phyloP scores from a whole-genome alignment of 2,329 filamentous ascomycete species.

The Ilyonectria destructans region DNA sequence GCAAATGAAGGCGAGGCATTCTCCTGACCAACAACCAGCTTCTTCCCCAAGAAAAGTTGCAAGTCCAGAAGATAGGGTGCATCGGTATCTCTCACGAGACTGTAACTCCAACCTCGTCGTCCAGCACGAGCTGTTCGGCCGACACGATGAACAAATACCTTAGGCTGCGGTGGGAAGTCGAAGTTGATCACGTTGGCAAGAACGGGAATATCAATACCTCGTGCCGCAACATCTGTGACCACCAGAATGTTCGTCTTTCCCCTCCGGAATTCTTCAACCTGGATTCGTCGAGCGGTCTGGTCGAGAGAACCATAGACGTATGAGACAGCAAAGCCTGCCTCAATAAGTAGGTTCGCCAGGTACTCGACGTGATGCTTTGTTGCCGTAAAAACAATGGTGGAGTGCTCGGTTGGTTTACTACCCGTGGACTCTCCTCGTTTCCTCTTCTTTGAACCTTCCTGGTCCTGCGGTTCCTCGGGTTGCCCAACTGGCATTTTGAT shows the following conservation, averaged over 20 bases:
- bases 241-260: slow-evolving; percentile 93
- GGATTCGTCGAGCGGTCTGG: slow-evolving; percentile 91
- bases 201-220: slow-evolving; percentile 97
- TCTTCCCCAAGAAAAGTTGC: slow-evolving; percentile 93
- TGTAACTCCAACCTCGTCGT: slow-evolving; percentile 94
- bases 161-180: slow-evolving; percentile 96
- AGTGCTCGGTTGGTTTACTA: slow-evolving; percentile 86
- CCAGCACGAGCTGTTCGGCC: slow-evolving; percentile 96
- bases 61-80: slow-evolving; percentile 93
- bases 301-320: slow-evolving; percentile 97
- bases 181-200: slow-evolving; percentile 99
- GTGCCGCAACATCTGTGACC: slow-evolving; percentile 95
- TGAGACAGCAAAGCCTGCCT: slow-evolving; percentile 89
- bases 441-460: slow-evolving; percentile 76
- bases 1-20: slow-evolving; percentile 78
- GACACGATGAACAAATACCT: slow-evolving; percentile 96
- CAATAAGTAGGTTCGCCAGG: slow-evolving; percentile 82
- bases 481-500: slow-evolving; percentile 88
- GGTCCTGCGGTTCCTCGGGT: slow-evolving; percentile 68
- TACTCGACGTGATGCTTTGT: slow-evolving; percentile 99
- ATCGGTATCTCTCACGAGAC: slow-evolving; percentile 89
- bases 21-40: slow-evolving; percentile 82
- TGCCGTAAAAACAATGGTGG: slow-evolving; percentile 94
- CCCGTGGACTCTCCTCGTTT: slow-evolving; percentile 73
- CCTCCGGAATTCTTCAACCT: slow-evolving; percentile 90